Conservation (phyloP, 2,329 filamentous ascomycete genomes). For the Fusarium sp. region DNA sequence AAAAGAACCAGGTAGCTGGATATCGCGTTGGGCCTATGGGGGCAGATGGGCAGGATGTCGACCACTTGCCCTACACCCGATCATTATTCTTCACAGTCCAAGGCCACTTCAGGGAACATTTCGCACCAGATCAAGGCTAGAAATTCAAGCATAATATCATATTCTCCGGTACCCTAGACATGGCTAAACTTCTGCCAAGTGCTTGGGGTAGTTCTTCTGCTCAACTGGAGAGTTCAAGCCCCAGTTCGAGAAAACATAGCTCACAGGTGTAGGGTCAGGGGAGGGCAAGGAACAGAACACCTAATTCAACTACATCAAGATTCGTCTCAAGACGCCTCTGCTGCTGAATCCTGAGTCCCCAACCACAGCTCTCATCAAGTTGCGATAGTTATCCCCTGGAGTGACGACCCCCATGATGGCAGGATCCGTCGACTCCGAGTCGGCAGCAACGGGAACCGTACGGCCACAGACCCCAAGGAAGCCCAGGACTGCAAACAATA, state of each 20-base stretch:
- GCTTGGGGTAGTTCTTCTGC: not conserved
- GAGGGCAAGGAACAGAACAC: not conserved
- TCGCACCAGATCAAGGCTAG: not conserved
- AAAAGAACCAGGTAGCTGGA: not conserved
- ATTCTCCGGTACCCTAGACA: not conserved
- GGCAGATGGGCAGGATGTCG: not conserved
- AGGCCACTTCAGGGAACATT: not conserved
- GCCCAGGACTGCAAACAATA: not conserved
- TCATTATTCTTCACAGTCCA: not conserved
- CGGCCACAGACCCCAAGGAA: not conserved
- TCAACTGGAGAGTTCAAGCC: not conserved
- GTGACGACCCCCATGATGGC: not conserved
- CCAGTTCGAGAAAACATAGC: not conserved
- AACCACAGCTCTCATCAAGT: not conserved
- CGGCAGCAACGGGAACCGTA: not conserved
- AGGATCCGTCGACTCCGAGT: not conserved
- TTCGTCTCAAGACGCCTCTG: not conserved
- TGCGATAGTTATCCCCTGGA: not conserved
- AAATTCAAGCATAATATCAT: not conserved
- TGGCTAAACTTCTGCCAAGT: not conserved
- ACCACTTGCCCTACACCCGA: not conserved
- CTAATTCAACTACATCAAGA: not conserved
- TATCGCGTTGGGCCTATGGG: not conserved
- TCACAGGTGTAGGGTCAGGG: not conserved
- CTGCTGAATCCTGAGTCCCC: not conserved